Base-by-base conservation (phyloP, 352 stramenopile species). In the Phytophthora fragariae region DNA sequence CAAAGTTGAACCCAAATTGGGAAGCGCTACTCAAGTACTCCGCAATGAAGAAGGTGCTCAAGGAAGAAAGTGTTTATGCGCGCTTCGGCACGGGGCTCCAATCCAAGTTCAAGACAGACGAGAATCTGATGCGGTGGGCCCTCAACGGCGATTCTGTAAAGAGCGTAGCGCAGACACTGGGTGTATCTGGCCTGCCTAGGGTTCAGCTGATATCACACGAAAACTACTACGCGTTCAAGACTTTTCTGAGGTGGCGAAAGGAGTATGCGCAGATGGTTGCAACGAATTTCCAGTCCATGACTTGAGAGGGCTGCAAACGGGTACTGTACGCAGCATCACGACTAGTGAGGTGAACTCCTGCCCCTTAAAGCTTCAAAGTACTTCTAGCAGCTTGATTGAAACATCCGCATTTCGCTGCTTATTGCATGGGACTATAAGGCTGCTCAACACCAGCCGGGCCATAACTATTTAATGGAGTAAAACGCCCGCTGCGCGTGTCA, bases 181-280 rank as follows among this genome's bases (percentile, higher is more conserved):
- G 44, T 5, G 17, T 52, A 12, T n/a, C 2, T 0, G 44, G 44
- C 15, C n/a, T 52, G n/a, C n/a, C 44, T 4, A 12, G 15, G 44
- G n/a, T 0, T 9, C 44, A 52, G 44, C n/a, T 52, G 12, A 52
- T 52, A 19, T 52, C 44, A 12, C 44, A 52, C 44, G 5, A 24
- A 52, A 52, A 52, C 44, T 52, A 52, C 44, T 27, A 52, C 44
- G 44, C 44, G 44, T 52, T 52, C n/a, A 52, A 52, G 44, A 9
- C 1, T n/a, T 52, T 24, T 10, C 15, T 52, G 7, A 24, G 2
- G 15, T 3, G n/a, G 15, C 15, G 44, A 24, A 52, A 52, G n/a
- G 7, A n/a, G 6, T 52, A 12, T 14, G n/a, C 1, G n/a, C 44
- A 12, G 3, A 27, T 52, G 44, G 44, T 52, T n/a, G 44, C 15